phyloP scores from a whole-genome alignment of 1,284 basidiomycete genomes.

The Amylostereum areolatum region DNA sequence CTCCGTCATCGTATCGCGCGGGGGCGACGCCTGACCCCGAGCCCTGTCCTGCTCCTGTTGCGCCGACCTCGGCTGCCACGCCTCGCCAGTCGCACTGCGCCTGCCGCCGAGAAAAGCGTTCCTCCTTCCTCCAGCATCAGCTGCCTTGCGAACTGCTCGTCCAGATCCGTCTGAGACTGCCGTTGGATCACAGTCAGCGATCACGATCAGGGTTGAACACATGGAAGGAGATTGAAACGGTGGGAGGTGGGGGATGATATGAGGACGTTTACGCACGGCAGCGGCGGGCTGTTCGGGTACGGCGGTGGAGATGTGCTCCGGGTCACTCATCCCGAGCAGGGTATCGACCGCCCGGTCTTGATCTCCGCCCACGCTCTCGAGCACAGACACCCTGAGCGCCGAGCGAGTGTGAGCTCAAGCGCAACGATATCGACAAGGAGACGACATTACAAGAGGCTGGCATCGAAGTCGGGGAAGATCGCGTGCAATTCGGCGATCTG shows the following conservation, averaged over 20 bases:
- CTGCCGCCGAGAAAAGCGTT: slow-evolving; percentile 22
- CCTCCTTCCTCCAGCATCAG: slow-evolving; percentile 64
- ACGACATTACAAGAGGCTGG: slow-evolving; percentile 49
- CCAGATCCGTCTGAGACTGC: slow-evolving; percentile 59
- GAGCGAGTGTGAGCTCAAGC: slow-evolving; percentile 8
- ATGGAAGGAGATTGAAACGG: neutral
- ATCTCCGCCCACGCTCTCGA: slow-evolving; percentile 59
- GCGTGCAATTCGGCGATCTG: slow-evolving; percentile 49
- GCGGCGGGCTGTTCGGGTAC: slow-evolving; percentile 13
- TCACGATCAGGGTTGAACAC: neutral
- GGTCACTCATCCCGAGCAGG: slow-evolving; percentile 77
- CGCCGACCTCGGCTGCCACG: slow-evolving; percentile 1
- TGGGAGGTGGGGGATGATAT: neutral
- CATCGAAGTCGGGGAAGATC: slow-evolving; percentile 80
- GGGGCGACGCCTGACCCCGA: slow-evolving; percentile 8
- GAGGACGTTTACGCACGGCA: slow-evolving; percentile 14
- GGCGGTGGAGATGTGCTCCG: slow-evolving; percentile 47
- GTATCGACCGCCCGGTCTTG: slow-evolving; percentile 69
- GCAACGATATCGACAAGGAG: neutral
- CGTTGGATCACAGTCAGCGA: slow-evolving; percentile 2
- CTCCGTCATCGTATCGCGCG: slow-evolving; percentile 51
- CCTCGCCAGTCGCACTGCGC: neutral
- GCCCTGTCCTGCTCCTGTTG: slow-evolving; percentile 17
- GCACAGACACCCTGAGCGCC: slow-evolving; percentile 28
- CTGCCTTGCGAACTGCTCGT: slow-evolving; percentile 69